These are phyloP conservation scores for Solanum appendiculatum DNA, from an alignment of 257 asterid genomes.

Conservation along the genomic window DNA sequence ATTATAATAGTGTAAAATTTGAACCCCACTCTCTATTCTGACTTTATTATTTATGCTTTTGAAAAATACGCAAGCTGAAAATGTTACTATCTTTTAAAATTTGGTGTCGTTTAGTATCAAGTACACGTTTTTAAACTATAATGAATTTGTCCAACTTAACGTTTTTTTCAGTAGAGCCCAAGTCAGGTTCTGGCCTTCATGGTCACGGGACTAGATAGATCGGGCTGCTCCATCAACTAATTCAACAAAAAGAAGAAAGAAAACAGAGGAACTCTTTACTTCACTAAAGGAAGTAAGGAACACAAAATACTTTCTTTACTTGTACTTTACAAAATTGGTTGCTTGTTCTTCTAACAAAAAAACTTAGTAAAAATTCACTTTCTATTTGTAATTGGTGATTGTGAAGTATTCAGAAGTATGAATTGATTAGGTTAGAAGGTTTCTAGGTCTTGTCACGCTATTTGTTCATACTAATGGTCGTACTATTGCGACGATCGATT, in stretches of 20 bases:
- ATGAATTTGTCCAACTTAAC: background rate
- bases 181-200: background rate
- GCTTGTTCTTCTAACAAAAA: background rate
- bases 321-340: background rate
- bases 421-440: too few species aligned
- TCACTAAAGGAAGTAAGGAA: background rate
- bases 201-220: background rate
- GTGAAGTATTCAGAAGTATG: background rate
- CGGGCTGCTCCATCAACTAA: background rate
- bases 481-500: too few species aligned
- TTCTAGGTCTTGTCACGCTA: too few species aligned
- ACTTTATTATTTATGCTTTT: background rate
- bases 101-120: background rate
- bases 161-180: background rate
- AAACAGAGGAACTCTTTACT: background rate
- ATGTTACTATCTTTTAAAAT: background rate
- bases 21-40: background rate
- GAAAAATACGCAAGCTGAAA: background rate
- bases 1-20: background rate
- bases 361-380: background rate
- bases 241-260: background rate
- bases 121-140: background rate
- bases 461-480: too few species aligned
- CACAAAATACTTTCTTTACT: background rate
- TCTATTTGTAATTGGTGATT: background rate